Evolutionary conservation across 1,284 basidiomycete genomes (phyloP), one percentile per base, ranked within the genome.

Genomic region (Ganoderma boninense): DNA sequence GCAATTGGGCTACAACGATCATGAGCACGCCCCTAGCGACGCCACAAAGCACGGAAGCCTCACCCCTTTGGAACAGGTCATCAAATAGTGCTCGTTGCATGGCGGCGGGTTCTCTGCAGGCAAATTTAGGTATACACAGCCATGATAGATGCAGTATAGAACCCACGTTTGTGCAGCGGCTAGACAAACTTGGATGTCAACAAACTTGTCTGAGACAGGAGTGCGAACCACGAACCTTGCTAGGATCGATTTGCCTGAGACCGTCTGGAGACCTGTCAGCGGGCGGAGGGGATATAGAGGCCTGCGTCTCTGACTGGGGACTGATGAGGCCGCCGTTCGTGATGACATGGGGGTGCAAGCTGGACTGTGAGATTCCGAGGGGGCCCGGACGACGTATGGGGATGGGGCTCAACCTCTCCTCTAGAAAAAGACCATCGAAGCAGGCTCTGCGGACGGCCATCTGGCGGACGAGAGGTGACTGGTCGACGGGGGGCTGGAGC

Each of bases 71-170:
- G 90, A 91, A 80, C 92, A 94, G 56, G 84, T 87, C 89, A 93
- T 91, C 77, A 94, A 81, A 82, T 94, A 93, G 78, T 89, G 86
- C 81, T 95, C 90, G 75, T 94, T 95, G 83, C 92, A 95, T 20
- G 92, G 93, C 11, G 93, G 92, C 44, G 93, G 92, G 67, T 84
- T 85, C 80, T 92, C 90, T 92, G 75, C 29, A 20, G 20, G 65
- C 54, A 11, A 57, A 42, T 62, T 64, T 64, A 40, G 62, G 16
- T 20, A 65, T 32, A 20, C 38, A 56, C 14, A 14, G 56, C 16
- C 20, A 20, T 23, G 38, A 59, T 44, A 18, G 18, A n/a, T 38
- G 18, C 14, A 10, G 26, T 14, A 54, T n/a, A 2, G 26, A 40
- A 71, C 80, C 70, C 65, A 84, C 83, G 82, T 73, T 82, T 84